phyloP scores from a whole-genome alignment of 2,329 filamentous ascomycete genomes.

The Ceratocystis papillata region DNA sequence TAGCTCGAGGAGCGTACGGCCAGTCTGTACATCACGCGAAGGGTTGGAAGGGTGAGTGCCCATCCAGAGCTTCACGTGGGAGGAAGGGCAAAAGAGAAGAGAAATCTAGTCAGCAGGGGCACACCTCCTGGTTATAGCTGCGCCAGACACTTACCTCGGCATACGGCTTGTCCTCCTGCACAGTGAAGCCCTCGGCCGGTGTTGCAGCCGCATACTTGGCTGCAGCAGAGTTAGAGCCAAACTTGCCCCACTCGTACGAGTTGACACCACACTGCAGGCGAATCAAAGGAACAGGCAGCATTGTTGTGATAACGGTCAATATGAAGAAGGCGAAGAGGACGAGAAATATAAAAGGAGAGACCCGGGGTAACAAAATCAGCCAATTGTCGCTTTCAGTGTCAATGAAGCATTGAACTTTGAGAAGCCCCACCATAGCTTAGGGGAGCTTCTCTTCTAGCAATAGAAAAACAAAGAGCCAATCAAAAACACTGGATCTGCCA shows the following conservation, averaged over 20 bases:
- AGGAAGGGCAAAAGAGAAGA: not conserved
- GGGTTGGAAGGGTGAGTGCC: slow-evolving; percentile 94
- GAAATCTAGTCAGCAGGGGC: not conserved
- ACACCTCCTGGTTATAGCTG: not conserved
- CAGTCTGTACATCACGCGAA: slow-evolving; percentile 75
- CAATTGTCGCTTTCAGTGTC: not conserved
- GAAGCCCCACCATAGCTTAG: slow-evolving; percentile 10
- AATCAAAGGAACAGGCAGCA: slow-evolving; percentile 68
- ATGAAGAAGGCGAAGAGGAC: not conserved
- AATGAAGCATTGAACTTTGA: slow-evolving; percentile 1
- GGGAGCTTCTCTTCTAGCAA: not conserved
- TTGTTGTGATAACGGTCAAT: slow-evolving; percentile 22
- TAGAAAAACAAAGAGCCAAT: not conserved
- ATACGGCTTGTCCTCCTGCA: slow-evolving; percentile 83
- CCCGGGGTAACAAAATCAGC: not conserved
- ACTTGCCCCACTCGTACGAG: slow-evolving; percentile 98
- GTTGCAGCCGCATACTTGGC: slow-evolving; percentile 84
- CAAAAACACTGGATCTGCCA: not conserved
- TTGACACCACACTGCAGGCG: slow-evolving; percentile 87
- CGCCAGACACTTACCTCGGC: slow-evolving; percentile 57
- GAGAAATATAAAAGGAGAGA: not conserved
- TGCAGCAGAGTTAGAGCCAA: slow-evolving; percentile 74
- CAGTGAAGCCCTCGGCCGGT: slow-evolving; percentile 58
- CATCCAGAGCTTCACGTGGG: slow-evolving; percentile 80
- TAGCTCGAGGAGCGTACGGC: slow-evolving; percentile 75